A percentile compares a stretch with the other conserved stretches of the same genome.
These are phyloP conservation scores for Terana coerulea DNA, from an alignment of 768 basidiomycete species.

Conservation along the genomic window DNA sequence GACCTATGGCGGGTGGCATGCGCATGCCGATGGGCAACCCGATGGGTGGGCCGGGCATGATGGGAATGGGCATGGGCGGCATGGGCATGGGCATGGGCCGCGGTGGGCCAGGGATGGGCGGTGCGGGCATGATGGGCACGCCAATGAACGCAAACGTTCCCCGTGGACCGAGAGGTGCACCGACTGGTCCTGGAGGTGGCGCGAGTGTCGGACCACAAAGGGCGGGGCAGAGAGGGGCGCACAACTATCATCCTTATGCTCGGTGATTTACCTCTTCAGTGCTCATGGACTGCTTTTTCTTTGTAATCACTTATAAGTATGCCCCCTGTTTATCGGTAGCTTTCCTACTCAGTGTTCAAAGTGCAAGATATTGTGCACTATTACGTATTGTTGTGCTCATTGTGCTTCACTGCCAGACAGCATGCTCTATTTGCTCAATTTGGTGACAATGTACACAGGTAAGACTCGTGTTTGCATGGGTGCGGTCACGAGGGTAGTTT, in stretches of 20 bases:
- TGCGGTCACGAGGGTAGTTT: too few relatives aligned
- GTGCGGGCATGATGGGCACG: slow-evolving; percentile 15
- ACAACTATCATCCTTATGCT: slow-evolving; percentile 82
- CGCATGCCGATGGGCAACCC: slow-evolving; percentile 36
- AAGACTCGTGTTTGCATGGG: too few relatives aligned
- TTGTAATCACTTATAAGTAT: background rate
- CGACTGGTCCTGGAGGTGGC: slow-evolving; percentile 45
- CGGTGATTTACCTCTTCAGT: slow-evolving; percentile 36
- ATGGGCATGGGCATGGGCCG: slow-evolving; percentile 10
- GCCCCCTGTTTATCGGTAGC: too few relatives aligned
- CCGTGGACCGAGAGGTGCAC: slow-evolving; percentile 59
- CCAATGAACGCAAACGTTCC: slow-evolving; percentile 35
- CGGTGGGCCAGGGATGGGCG: slow-evolving; percentile 14
- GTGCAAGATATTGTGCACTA: too few relatives aligned
- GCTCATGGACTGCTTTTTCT: background rate
- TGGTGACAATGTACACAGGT: too few relatives aligned
- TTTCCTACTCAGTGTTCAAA: too few relatives aligned
- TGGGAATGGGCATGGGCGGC: slow-evolving; percentile 35
- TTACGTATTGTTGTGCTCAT: too few relatives aligned
- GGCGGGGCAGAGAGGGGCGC: slow-evolving; percentile 66
- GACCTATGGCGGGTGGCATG: slow-evolving; percentile 33
- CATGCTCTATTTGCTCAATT: too few relatives aligned
- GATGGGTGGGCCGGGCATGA: slow-evolving; percentile 29
- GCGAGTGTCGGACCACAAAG: slow-evolving; percentile 69
- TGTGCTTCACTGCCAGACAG: too few relatives aligned